phyloP scores from a whole-genome alignment of 257 asterid species.

The Ilex asprella region DNA sequence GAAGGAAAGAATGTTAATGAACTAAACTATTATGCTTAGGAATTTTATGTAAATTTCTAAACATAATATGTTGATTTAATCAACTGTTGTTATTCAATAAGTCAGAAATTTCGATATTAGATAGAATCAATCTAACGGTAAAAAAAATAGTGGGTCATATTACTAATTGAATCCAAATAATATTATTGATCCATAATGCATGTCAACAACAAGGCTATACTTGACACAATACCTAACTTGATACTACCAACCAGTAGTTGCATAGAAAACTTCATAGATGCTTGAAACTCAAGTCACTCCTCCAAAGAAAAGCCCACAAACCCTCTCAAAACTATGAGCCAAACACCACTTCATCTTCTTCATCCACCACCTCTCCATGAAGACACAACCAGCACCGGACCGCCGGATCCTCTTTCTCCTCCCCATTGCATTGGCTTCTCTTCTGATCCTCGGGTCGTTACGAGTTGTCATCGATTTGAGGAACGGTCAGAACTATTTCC shows the following conservation, averaged over 20 bases:
- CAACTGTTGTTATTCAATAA: too few species aligned
- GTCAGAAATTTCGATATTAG: too few species aligned
- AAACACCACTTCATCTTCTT: constrained; percentile 5
- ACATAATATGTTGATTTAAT: too few species aligned
- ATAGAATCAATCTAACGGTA: too few species aligned
- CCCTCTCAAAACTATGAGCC: constrained; percentile 1
- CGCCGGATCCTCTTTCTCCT: constrained; percentile 43
- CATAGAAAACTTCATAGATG: constrained; percentile 22
- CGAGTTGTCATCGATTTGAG: constrained; percentile 43
- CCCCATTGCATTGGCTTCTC: constrained; percentile 48
- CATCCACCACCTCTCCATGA: constrained; percentile 19
- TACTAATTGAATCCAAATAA: too few species aligned
- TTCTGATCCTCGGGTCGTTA: constrained; percentile 50
- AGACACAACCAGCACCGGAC: constrained; percentile 22
- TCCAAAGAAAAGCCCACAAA: constrained; percentile 7
- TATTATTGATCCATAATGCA: too few species aligned
- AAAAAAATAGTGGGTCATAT: too few species aligned
- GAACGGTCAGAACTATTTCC: constrained; percentile 27
- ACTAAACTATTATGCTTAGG: too few species aligned
- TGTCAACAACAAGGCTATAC: too few species aligned
- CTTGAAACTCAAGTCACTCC: constrained; percentile 40
- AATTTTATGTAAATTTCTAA: too few species aligned
- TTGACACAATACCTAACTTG: constrained; percentile 15
- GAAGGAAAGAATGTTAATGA: too few species aligned
- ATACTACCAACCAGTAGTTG: constrained; percentile 64